Evolutionary conservation across 179 eudicot species (phyloP).

Genomic region (Patellifolia procumbens): DNA sequence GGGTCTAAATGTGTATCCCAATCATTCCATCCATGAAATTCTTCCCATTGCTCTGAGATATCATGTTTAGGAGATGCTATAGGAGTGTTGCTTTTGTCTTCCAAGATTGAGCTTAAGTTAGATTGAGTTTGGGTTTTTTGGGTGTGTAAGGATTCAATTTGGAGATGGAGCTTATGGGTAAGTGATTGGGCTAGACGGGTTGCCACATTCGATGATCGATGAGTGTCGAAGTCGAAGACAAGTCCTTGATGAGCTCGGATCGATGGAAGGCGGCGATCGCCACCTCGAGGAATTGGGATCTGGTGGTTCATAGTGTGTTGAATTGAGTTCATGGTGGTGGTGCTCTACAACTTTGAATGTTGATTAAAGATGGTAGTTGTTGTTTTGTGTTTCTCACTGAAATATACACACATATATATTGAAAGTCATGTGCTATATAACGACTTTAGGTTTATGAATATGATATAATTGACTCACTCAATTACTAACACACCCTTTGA

Average conservation of each 20-base stretch:
- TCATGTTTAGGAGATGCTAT: conserved; percentile 60
- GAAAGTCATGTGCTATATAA: neutral
- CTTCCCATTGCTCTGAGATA: conserved; percentile 50
- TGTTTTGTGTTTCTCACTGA: neutral
- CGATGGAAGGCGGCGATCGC: conserved; percentile 8
- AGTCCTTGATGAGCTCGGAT: conserved; percentile 6
- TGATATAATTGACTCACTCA: neutral
- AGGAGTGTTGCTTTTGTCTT: conserved; percentile 47
- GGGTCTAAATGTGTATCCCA: conserved; percentile 64
- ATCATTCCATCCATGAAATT: conserved; percentile 51
- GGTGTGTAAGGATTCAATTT: conserved; percentile 39
- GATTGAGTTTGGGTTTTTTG: conserved; percentile 28
- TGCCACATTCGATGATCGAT: conserved; percentile 20
- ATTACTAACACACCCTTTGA: neutral
- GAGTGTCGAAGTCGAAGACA: conserved; percentile 7
- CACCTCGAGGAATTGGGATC: no score
- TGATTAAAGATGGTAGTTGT: neutral
- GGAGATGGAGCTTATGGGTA: conserved; percentile 42
- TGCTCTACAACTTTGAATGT: neutral
- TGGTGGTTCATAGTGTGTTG: conserved; percentile 31
- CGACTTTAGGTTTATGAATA: neutral
- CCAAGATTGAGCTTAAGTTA: conserved; percentile 20
- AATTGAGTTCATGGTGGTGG: conserved; percentile 27
- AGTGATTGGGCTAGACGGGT: conserved; percentile 48
- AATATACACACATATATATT: neutral